Percentiles rank a stretch among this genome's conserved stretches.
Conservation (phyloP, 306 rosid genomes). For the Argentina anserina region DNA sequence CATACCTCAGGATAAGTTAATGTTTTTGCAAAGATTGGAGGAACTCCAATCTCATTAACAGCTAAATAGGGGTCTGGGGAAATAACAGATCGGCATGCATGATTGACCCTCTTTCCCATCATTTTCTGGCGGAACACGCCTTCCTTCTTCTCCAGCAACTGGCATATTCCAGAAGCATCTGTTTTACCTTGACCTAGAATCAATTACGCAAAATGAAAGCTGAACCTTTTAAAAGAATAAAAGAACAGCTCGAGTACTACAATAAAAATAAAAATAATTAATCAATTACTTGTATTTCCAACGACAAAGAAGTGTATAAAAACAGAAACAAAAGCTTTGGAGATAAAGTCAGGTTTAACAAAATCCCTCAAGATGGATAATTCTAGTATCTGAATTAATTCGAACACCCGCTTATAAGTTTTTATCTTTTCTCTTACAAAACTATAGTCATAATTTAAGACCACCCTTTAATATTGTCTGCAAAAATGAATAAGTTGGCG, state of each 20-base stretch:
- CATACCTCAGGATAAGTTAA: conserved; percentile 93
- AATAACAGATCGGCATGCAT: conserved; percentile 96
- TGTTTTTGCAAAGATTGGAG: conserved; percentile 81
- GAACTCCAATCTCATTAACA: conserved; percentile 97
- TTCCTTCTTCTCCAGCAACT: conserved; percentile 91
- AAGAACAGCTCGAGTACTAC: too few species aligned
- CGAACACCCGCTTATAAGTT: neutral
- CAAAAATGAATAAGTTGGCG: too few species aligned
- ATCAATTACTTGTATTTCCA: neutral
- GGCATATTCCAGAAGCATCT: conserved; percentile 73
- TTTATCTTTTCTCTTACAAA: neutral
- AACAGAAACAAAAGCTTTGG: too few species aligned
- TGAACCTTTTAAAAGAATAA: too few species aligned
- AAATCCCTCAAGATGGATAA: neutral
- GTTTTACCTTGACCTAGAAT: conserved; percentile 47
- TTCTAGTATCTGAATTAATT: neutral
- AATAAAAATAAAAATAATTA: neutral
- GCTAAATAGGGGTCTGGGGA: conserved; percentile 98
- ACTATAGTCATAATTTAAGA: neutral
- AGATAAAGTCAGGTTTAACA: neutral
- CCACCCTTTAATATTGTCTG: neutral
- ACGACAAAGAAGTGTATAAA: too few species aligned
- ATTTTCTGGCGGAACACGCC: conserved; percentile 97
- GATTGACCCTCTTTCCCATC: conserved; percentile 99
- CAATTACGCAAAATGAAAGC: conserved; percentile 19